Conservation (phyloP, 768 basidiomycete species). For the Multifurca ochricompacta region DNA sequence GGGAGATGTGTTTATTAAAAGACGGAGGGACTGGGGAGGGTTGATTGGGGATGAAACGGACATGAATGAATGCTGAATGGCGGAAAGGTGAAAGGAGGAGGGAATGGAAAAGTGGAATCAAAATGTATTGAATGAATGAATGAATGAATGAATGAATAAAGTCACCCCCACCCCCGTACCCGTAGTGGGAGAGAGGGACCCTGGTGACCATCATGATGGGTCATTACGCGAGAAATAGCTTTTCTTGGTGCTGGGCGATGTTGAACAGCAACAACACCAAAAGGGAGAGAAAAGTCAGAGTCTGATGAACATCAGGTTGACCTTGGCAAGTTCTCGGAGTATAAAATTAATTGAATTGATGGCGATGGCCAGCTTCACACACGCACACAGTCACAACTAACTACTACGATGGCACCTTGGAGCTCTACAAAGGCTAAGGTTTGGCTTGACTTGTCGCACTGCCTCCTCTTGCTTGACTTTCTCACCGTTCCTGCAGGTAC, state of each 20-base stretch:
- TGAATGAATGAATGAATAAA: neutral
- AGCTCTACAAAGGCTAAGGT: conserved; percentile 58
- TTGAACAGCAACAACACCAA: no score
- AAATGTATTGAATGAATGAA: conserved; percentile 1
- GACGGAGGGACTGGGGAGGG: conserved; percentile 13
- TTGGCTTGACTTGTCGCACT: neutral
- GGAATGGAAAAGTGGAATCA: no score
- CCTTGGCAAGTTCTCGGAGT: no score
- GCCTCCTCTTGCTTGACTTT: neutral
- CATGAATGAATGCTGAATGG: conserved; percentile 3
- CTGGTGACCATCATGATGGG: conserved; percentile 11
- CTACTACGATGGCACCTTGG: conserved; percentile 52
- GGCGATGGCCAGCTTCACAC: no score
- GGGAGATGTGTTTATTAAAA: conserved; percentile 6
- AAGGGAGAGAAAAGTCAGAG: no score
- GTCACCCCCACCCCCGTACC: neutral
- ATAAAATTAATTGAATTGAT: no score
- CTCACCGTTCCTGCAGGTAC: conserved; percentile 31
- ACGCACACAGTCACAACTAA: neutral
- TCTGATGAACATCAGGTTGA: no score
- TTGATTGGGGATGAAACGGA: neutral
- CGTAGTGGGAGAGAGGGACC: neutral
- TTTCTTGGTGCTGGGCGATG: neutral
- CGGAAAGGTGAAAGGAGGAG: neutral
- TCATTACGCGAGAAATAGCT: neutral